These are phyloP conservation scores for Verbascum thapsus DNA, from an alignment of 257 asterid genomes.

Conservation along the genomic window DNA sequence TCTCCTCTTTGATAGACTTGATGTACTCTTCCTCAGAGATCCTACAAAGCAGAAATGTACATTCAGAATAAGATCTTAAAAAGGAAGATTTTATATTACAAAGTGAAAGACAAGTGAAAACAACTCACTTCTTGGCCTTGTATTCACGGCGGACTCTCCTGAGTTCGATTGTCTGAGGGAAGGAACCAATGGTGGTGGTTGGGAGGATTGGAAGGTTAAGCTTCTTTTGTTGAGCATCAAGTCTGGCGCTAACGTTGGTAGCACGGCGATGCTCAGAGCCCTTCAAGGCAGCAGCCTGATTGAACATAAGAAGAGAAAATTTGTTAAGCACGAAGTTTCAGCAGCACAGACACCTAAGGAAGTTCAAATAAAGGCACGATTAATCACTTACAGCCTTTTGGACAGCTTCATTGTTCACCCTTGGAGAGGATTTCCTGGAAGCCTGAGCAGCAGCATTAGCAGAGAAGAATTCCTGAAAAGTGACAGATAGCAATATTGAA, in stretches of 20 bases:
- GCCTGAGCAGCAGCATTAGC: slow-evolving; percentile 91
- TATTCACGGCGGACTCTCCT: slow-evolving; percentile 97
- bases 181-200: slow-evolving; percentile 96
- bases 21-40: slow-evolving; percentile 58
- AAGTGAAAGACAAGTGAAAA: slow-evolving; percentile 4
- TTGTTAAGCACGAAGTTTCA: slow-evolving; percentile 20
- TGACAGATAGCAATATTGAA: slow-evolving; percentile 9
- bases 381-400: slow-evolving; percentile 90
- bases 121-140: slow-evolving; percentile 86
- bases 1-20: slow-evolving; percentile 54
- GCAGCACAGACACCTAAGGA: slow-evolving; percentile 8
- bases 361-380: neutral
- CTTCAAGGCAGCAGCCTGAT: slow-evolving; percentile 75
- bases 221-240: slow-evolving; percentile 95
- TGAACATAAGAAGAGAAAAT: slow-evolving; percentile 22
- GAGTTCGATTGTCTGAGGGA: slow-evolving; percentile 92
- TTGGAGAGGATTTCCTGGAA: slow-evolving; percentile 92
- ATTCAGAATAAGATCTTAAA: slow-evolving; percentile 22
- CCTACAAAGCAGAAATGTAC: slow-evolving; percentile 30
- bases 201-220: slow-evolving; percentile 98
- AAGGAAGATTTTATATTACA: neutral
- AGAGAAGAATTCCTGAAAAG: slow-evolving; percentile 70
- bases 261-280: slow-evolving; percentile 98
- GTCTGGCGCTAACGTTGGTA: slow-evolving; percentile 88
- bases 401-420: slow-evolving; percentile 89